Evolutionary conservation across 73 alveolate genomes (phyloP), one percentile per base, ranked within the genome.

Genomic region (Paramecium octaurelia): DNA sequence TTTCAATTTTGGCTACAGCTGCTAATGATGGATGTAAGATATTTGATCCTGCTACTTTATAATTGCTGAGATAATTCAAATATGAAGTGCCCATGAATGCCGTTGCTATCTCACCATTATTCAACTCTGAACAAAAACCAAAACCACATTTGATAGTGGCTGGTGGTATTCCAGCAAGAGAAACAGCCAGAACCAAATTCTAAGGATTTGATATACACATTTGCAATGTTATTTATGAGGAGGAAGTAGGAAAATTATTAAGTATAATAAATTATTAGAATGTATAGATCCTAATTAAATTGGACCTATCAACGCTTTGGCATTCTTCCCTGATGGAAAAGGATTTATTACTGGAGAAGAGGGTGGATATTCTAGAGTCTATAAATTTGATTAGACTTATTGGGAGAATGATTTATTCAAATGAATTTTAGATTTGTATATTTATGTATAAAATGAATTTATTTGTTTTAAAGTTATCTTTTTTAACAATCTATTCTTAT

Each of bases 151-250:
- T 77, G 9, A 64, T 89, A 7, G 88, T 89, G 12, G 94, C 92
- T 70, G 94, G 94, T 70, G 94, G 94, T 89, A 70, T 89, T 21
- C 94, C 94, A 36, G 94, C 94, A 36, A 89, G 94, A 89, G 94
- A 89, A 43, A 70, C 94, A 58, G 94, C 94, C 35, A 46, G 91
- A 29, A 70, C 69, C 44, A 89, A 89, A 35, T 77, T 89, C 31
- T 42, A 40, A 21, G 94, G 94, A 46, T 89, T 70, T 54, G 94
- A 64, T 89, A 89, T 89, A 18, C 94, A 89, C 48, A 70, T 89
- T 24, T 64, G 90, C 71, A 89, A 89, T 71, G 84, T 89, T 6
- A 71, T 89, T 46, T 89, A 71, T 50, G 94, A 83, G 48, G 94
- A 89, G 24, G 94, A 89, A 23, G 86, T 89, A 16, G 94, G 94